phyloP scores from a whole-genome alignment of 371 early-diverging fungal genomes.

The Haplosporangium sp. region DNA sequence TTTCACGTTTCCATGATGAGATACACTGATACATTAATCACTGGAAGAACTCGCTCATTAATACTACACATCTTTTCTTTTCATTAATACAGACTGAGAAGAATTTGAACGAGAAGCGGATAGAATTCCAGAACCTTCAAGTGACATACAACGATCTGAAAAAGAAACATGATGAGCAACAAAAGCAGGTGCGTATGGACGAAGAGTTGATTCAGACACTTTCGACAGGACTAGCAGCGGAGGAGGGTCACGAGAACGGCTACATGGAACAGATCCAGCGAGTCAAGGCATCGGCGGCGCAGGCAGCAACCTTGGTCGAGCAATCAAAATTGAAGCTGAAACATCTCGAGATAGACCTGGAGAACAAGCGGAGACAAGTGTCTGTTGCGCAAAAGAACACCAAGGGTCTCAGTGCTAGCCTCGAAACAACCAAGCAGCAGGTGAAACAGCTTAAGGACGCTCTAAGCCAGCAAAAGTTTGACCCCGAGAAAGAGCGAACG shows the following conservation, averaged over 20 bases:
- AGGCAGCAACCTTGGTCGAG: conserved; percentile 45
- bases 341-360: conserved; percentile 38
- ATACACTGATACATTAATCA: neutral
- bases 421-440: conserved; percentile 26
- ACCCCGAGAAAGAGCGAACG: conserved; percentile 29
- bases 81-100: conserved; percentile 58
- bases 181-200: conserved; percentile 71
- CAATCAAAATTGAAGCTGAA: conserved; percentile 51
- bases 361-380: conserved; percentile 26
- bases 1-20: neutral
- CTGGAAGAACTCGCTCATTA: neutral
- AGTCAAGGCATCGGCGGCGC: conserved; percentile 48
- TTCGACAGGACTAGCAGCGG: conserved; percentile 91
- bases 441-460: conserved; percentile 34
- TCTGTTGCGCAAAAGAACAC: conserved; percentile 32
- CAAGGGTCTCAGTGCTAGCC: conserved; percentile 23
- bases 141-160: conserved; percentile 74
- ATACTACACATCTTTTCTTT: neutral
- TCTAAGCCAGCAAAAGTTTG: conserved; percentile 34
- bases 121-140: conserved; percentile 59
- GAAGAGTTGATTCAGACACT: conserved; percentile 93
- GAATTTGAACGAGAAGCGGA: conserved; percentile 63
- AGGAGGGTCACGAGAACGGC: conserved; percentile 93
- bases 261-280: conserved; percentile 93
- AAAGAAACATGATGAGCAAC: conserved; percentile 70